These are phyloP conservation scores for Saturnispora diversa DNA, from an alignment of 805 yeast species.

Conservation along the genomic window DNA sequence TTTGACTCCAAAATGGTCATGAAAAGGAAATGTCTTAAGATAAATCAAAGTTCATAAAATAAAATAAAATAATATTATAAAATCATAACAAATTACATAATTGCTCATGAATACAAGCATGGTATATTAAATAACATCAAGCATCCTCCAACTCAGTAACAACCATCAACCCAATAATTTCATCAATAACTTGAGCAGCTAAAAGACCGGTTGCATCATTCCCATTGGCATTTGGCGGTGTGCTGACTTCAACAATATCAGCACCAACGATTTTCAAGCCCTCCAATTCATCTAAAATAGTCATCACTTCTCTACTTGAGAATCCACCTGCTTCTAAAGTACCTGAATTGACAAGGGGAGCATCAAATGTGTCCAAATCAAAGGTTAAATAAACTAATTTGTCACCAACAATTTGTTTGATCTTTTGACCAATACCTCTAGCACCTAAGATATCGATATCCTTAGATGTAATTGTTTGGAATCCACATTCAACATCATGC, in stretches of 20 bases:
- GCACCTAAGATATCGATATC: constrained; percentile 38
- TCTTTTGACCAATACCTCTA: constrained; percentile 29
- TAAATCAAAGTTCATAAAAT: too few relatives aligned
- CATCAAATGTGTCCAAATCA: constrained; percentile 62
- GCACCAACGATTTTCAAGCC: constrained; percentile 62
- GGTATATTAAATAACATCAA: too few relatives aligned
- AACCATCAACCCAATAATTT: constrained; percentile 39
- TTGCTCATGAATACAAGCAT: too few relatives aligned
- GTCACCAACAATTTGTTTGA: constrained; percentile 32
- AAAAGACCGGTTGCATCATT: constrained; percentile 56
- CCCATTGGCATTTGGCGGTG: constrained; percentile 56
- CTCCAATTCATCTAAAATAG: constrained; percentile 50
- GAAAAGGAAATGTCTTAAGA: too few relatives aligned
- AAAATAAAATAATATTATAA: not conserved
- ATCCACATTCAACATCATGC: constrained; percentile 47
- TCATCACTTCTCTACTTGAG: constrained; percentile 55
- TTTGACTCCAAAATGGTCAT: not conserved
- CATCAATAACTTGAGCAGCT: constrained; percentile 56
- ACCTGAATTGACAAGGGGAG: constrained; percentile 73
- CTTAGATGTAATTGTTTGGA: constrained; percentile 37
- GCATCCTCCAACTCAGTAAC: constrained; percentile 24
- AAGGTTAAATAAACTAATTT: constrained; percentile 39
- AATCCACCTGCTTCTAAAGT: constrained; percentile 75
- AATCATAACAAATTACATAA: not conserved
- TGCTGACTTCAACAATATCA: constrained; percentile 61